Percentiles rank a stretch among this genome's conserved stretches.
phyloP scores from a whole-genome alignment of 495 filamentous ascomycete species.

The Pseudotulostoma volvatum region DNA sequence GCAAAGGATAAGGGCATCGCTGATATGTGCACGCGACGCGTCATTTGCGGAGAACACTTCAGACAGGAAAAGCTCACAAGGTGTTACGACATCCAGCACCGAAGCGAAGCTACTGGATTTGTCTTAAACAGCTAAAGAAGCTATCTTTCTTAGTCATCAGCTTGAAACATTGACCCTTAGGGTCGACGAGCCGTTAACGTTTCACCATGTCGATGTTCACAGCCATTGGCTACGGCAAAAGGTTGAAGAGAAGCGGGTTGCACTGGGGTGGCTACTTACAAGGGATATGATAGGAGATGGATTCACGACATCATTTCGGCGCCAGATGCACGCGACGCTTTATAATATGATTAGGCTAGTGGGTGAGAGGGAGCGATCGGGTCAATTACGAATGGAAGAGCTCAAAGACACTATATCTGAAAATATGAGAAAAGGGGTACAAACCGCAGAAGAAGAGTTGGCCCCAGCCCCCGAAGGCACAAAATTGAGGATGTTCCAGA shows the following conservation, averaged over 20 bases:
- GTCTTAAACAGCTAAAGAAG: background rate
- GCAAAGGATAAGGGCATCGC: background rate
- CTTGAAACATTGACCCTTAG: background rate
- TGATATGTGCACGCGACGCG: background rate
- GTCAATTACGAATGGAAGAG: background rate
- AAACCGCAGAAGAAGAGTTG: background rate
- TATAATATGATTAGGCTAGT: background rate
- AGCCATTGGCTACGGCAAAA: conserved; percentile 6
- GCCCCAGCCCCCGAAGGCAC: background rate
- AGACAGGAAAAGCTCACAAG: background rate
- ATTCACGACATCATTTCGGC: conserved; percentile 5
- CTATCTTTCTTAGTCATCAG: background rate
- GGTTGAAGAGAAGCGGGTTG: conserved; percentile 1
- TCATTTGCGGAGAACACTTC: background rate
- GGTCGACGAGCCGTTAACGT: conserved; percentile 1
- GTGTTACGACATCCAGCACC: background rate
- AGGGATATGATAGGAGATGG: conserved; percentile 6
- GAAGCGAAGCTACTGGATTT: background rate
- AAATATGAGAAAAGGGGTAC: background rate
- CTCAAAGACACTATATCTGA: background rate
- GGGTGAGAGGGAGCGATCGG: background rate
- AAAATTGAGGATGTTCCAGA: background rate
- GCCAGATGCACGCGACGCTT: conserved; percentile 1
- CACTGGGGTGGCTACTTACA: conserved; percentile 3
- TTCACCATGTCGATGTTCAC: conserved; percentile 9